Evolutionary conservation across 2,329 filamentous ascomycete genomes (phyloP).

Genomic region (Hymenoscyphus salicellus): DNA sequence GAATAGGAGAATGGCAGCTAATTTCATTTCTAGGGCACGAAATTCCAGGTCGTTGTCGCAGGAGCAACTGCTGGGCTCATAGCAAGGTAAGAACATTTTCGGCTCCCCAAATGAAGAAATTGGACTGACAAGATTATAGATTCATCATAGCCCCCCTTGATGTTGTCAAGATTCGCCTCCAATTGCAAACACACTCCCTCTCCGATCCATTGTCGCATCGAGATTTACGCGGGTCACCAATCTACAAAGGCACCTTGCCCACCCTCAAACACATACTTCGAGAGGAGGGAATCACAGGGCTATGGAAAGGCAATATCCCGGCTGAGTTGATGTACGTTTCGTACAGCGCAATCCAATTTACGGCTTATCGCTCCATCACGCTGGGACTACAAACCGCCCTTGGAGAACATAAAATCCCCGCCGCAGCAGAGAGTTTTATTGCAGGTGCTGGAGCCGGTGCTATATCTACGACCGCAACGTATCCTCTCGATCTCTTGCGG

Average conservation of each 20-base stretch:
- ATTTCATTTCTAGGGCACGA: conserved; percentile 54
- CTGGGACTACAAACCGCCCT: conserved; percentile 53
- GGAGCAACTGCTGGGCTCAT: conserved; percentile 78
- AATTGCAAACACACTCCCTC: conserved; percentile 79
- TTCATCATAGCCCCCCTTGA: conserved; percentile 95
- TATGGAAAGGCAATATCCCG: conserved; percentile 98
- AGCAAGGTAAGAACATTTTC: conserved; percentile 58
- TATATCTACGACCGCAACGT: conserved; percentile 76
- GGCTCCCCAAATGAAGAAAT: neutral
- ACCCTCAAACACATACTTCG: conserved; percentile 74
- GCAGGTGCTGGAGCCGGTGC: conserved; percentile 81
- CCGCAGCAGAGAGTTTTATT: conserved; percentile 73
- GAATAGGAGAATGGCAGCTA: neutral
- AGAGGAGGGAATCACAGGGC: conserved; percentile 77
- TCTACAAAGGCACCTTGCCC: conserved; percentile 72
- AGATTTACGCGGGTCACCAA: conserved; percentile 45
- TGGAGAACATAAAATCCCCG: conserved; percentile 50
- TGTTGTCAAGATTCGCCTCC: conserved; percentile 95
- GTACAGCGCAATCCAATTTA: conserved; percentile 88
- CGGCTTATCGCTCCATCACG: conserved; percentile 74
- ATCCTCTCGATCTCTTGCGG: conserved; percentile 87
- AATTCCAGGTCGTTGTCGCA: conserved; percentile 61
- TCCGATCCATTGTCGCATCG: conserved; percentile 65
- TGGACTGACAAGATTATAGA: conserved; percentile 42
- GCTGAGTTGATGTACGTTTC: conserved; percentile 91